phyloP scores from a whole-genome alignment of 2,329 filamentous ascomycete species.

The Neurospora crassa region DNA sequence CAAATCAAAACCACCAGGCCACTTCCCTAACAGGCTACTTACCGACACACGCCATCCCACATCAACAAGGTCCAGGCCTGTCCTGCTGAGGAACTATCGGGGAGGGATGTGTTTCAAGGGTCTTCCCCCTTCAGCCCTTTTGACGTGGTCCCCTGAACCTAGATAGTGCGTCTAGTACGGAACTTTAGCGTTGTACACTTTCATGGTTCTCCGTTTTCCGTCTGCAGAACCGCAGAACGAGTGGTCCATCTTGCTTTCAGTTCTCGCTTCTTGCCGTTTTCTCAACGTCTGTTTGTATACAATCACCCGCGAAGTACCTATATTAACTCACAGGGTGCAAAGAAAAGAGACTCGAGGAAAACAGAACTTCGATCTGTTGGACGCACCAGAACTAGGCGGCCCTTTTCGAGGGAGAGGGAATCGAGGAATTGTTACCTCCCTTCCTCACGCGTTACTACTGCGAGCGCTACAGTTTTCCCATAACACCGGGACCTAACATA shows the following conservation, averaged over 20 bases:
- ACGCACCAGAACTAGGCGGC: background rate
- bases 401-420: background rate
- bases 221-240: background rate
- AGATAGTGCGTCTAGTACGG: background rate
- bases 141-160: background rate
- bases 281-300: background rate
- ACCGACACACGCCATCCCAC: background rate
- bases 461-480: background rate
- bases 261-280: background rate
- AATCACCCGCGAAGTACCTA: background rate
- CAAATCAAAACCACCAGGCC: background rate
- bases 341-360: background rate
- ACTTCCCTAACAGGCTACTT: background rate
- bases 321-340: background rate
- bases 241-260: background rate
- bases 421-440: background rate
- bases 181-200: background rate
- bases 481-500: background rate
- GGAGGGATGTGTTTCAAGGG: background rate
- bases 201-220: background rate
- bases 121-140: background rate
- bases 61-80: background rate
- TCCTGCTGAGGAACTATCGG: background rate
- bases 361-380: background rate
- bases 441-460: background rate